These are phyloP conservation scores for Madurella fahalii DNA, from an alignment of 2,329 filamentous ascomycete species.

Conservation along the genomic window DNA sequence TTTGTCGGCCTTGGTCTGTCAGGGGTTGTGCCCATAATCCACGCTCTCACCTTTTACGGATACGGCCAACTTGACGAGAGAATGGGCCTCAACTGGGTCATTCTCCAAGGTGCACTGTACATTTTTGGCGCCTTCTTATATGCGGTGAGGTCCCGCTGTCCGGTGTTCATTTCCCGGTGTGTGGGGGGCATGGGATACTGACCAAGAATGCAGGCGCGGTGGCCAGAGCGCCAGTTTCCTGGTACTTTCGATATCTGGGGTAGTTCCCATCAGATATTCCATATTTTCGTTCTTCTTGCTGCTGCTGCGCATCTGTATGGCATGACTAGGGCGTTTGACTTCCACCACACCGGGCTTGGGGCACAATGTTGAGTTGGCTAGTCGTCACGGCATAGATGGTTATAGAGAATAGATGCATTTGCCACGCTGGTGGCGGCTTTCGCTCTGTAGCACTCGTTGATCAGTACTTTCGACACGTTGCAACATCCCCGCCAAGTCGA, in stretches of 20 bases:
- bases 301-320: constrained; percentile 77
- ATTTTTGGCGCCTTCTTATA: constrained; percentile 83
- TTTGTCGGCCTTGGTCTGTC: constrained; percentile 85
- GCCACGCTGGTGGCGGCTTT: background rate
- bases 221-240: constrained; percentile 76
- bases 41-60: constrained; percentile 68
- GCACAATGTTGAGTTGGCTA: constrained; percentile 41
- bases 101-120: constrained; percentile 78
- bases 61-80: constrained; percentile 60
- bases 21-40: constrained; percentile 76
- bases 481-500: background rate
- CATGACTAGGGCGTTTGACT: constrained; percentile 80
- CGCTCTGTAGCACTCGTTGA: background rate
- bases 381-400: background rate
- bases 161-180: background rate
- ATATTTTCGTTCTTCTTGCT: constrained; percentile 80
- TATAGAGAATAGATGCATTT: constrained; percentile 2
- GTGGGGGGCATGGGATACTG: background rate
- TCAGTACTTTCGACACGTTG: background rate
- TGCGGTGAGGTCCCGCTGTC: constrained; percentile 53
- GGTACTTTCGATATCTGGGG: constrained; percentile 87
- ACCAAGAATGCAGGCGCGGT: constrained; percentile 52
- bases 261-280: constrained; percentile 94
- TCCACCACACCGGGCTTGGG: constrained; percentile 63
- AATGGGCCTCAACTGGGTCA: constrained; percentile 77